Conservation (phyloP, 257 asterid genomes). For the Leptodermis oblonga region DNA sequence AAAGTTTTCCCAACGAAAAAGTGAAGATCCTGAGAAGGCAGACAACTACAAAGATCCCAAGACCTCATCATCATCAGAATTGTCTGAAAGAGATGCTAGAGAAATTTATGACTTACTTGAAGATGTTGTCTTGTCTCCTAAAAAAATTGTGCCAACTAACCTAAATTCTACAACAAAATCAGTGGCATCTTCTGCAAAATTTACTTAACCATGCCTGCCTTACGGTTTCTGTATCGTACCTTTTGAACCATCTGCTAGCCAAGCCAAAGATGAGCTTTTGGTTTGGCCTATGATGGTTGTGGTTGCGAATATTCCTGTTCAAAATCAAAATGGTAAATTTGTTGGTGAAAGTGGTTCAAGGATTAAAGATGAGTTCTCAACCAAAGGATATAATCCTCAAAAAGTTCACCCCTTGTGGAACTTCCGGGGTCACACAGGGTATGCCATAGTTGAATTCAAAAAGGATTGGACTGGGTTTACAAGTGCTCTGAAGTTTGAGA, state of each 20-base stretch:
- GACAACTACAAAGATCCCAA: constrained; percentile 20
- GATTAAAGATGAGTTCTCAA: constrained; percentile 55
- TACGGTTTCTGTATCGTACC: not conserved
- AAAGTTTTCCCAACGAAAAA: constrained; percentile 20
- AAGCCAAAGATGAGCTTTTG: constrained; percentile 40
- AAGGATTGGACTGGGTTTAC: no score
- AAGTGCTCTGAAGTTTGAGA: no score
- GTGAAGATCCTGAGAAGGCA: constrained; percentile 26
- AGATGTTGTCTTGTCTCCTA: constrained; percentile 5
- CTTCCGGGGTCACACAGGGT: no score
- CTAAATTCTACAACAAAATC: not conserved
- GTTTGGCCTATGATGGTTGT: constrained; percentile 90
- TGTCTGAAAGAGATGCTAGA: constrained; percentile 25
- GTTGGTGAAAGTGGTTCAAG: constrained; percentile 64
- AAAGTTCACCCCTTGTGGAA: no score
- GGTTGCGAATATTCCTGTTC: constrained; percentile 60
- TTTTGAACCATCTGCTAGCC: not conserved
- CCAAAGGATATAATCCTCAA: no score
- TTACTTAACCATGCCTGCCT: not conserved
- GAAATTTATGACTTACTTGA: constrained; percentile 18
- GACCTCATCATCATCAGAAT: constrained; percentile 6
- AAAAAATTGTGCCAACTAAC: not conserved
- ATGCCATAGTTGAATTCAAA: no score
- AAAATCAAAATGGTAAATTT: constrained; percentile 43
- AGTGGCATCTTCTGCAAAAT: not conserved